These are phyloP conservation scores for Cryptosporidium meleagridis DNA, from an alignment of 169 alveolate species.

Conservation along the genomic window DNA sequence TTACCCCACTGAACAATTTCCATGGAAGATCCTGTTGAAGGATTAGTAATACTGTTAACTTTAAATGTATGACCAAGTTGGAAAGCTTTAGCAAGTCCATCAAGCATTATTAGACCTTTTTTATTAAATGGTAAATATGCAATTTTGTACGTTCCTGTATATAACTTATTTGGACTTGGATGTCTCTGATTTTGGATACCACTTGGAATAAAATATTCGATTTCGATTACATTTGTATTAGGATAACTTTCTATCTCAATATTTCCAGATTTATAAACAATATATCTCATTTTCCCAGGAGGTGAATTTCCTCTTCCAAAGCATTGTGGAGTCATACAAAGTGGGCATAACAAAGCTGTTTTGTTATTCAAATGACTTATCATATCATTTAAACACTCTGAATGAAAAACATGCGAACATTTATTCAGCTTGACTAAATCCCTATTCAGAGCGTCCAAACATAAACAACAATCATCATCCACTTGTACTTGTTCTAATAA, in stretches of 20 bases:
- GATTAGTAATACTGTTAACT: constrained; percentile 9
- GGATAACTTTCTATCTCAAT: constrained; percentile 74
- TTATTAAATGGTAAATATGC: constrained; percentile 64
- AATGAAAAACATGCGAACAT: constrained; percentile 57
- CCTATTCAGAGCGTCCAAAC: constrained; percentile 36
- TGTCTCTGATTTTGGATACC: constrained; percentile 67
- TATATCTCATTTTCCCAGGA: constrained; percentile 65
- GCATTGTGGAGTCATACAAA: constrained; percentile 66
- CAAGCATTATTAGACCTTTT: constrained; percentile 36
- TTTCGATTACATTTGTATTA: constrained; percentile 67
- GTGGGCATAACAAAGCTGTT: constrained; percentile 36
- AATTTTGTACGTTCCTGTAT: constrained; percentile 54
- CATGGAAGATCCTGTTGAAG: constrained; percentile 26
- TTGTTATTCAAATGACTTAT: constrained; percentile 50
- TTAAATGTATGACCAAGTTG: constrained; percentile 69
- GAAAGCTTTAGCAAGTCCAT: constrained; percentile 64
- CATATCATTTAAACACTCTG: constrained; percentile 58
- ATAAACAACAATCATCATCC: constrained; percentile 73
- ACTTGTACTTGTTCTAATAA: not conserved
- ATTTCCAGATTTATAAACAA: constrained; percentile 67
- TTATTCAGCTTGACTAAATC: constrained; percentile 40
- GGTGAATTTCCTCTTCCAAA: constrained; percentile 71
- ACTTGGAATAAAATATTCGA: constrained; percentile 72
- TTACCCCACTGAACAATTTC: constrained; percentile 60
- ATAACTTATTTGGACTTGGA: constrained; percentile 65